These are phyloP conservation scores for Actinomortierella ambigua DNA, from an alignment of 371 early-diverging fungal genomes.

Conservation along the genomic window DNA sequence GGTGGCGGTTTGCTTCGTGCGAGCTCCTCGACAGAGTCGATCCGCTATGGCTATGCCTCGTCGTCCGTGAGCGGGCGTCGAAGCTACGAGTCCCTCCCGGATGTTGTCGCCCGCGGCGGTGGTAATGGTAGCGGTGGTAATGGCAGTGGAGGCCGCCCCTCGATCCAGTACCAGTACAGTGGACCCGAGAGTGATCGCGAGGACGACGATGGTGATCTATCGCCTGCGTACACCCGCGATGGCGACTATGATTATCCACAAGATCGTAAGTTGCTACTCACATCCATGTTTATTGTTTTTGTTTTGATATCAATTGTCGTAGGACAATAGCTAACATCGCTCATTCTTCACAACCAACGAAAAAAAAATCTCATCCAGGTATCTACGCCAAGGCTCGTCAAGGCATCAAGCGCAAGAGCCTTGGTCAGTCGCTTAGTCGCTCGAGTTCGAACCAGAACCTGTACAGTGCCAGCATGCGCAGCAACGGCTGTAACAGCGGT, in stretches of 20 bases:
- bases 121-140: background rate
- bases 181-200: constrained; percentile 18
- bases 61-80: background rate
- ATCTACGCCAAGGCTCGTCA: constrained; percentile 21
- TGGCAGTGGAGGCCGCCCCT: constrained; percentile 14
- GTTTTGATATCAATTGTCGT: background rate
- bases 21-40: constrained; percentile 2
- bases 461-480: constrained; percentile 9
- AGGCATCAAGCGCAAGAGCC: constrained; percentile 7
- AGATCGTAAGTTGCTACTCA: constrained; percentile 22
- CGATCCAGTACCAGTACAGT: constrained; percentile 9
- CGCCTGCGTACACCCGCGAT: constrained; percentile 19
- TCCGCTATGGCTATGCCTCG: background rate
- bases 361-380: constrained; percentile 6
- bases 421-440: constrained; percentile 14
- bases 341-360: background rate
- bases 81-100: background rate
- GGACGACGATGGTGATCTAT: constrained; percentile 15
- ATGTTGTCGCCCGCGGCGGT: background rate
- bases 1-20: constrained; percentile 2
- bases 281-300: background rate
- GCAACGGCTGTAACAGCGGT: too few species aligned
- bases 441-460: constrained; percentile 21
- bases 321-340: too few species aligned
- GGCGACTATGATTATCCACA: constrained; percentile 26